phyloP scores from a whole-genome alignment of 1,139 yeast genomes.

The Waltiozyma sp. region DNA sequence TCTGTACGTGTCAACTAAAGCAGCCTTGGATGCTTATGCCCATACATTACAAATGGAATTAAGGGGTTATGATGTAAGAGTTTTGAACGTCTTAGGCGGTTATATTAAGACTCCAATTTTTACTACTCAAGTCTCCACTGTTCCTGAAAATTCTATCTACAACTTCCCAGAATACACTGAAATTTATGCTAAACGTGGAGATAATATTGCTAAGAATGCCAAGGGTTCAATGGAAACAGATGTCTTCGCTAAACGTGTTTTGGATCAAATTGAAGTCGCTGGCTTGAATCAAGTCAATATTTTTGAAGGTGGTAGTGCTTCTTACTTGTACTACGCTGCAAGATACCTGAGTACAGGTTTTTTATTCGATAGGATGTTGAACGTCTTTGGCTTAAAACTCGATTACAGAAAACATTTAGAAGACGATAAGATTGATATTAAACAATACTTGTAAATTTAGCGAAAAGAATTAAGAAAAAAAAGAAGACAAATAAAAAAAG shows the following conservation, averaged over 20 bases:
- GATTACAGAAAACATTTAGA: constrained; percentile 13
- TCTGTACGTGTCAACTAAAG: constrained; percentile 48
- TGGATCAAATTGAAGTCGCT: constrained; percentile 14
- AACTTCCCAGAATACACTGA: constrained; percentile 29
- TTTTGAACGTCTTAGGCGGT: constrained; percentile 50
- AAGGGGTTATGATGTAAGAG: constrained; percentile 53
- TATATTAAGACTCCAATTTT: constrained; percentile 44
- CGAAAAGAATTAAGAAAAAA: no score
- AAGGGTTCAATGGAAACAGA: constrained; percentile 29
- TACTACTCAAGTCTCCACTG: constrained; percentile 25
- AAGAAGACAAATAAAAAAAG: no score
- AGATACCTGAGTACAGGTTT: constrained; percentile 5
- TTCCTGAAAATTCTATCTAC: constrained; percentile 38
- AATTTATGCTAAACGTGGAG: constrained; percentile 32
- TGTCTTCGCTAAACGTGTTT: constrained; percentile 13
- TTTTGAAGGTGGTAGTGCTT: constrained; percentile 15
- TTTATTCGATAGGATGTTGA: constrained; percentile 10
- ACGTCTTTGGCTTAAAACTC: constrained; percentile 12
- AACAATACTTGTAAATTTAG: not conserved
- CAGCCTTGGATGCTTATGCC: constrained; percentile 55
- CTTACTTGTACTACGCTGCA: constrained; percentile 4
- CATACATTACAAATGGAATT: constrained; percentile 43
- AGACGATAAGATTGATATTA: constrained; percentile 1
- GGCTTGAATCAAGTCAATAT: constrained; percentile 10
- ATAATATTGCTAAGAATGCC: constrained; percentile 32